Conservation (phyloP, 1,284 basidiomycete species). For the Grifola frondosa region DNA sequence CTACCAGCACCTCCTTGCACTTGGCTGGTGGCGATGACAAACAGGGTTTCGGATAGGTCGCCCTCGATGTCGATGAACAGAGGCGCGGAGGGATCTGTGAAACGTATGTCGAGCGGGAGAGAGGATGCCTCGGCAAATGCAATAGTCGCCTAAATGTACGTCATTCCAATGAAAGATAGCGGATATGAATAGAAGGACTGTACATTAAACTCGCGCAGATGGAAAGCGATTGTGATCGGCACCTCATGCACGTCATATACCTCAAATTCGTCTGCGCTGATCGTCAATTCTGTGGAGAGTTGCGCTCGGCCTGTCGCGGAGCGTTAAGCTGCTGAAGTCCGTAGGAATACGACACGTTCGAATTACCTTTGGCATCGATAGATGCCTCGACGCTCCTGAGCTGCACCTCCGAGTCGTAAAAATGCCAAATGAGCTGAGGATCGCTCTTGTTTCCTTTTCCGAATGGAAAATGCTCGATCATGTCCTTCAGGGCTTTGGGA, state of each 20-base stretch:
- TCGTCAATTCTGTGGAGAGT: constrained; percentile 68
- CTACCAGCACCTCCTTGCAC: constrained; percentile 32
- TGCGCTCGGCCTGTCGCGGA: constrained; percentile 53
- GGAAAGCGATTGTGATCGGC: constrained; percentile 71
- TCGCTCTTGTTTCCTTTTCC: constrained; percentile 62
- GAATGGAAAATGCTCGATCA: constrained; percentile 78
- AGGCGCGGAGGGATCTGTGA: constrained; percentile 69
- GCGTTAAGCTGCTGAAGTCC: neutral
- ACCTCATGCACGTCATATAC: constrained; percentile 60
- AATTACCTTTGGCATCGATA: constrained; percentile 60
- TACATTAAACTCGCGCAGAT: constrained; percentile 80
- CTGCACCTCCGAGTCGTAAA: constrained; percentile 61
- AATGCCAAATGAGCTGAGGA: constrained; percentile 76
- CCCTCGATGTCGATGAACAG: constrained; percentile 72
- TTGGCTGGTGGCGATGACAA: constrained; percentile 74
- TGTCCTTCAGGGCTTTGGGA: constrained; percentile 65
- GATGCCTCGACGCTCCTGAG: constrained; percentile 69
- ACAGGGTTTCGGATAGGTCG: constrained; percentile 60
- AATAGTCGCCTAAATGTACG: constrained; percentile 60
- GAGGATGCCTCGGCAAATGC: constrained; percentile 71
- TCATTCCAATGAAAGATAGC: constrained; percentile 1
- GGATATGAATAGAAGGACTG: constrained; percentile 19
- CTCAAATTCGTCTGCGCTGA: constrained; percentile 76
- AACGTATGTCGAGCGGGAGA: constrained; percentile 63
- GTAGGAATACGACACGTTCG: neutral